These are phyloP conservation scores for Xerocomellus intermedius DNA, from an alignment of 768 basidiomycete genomes.

Conservation along the genomic window DNA sequence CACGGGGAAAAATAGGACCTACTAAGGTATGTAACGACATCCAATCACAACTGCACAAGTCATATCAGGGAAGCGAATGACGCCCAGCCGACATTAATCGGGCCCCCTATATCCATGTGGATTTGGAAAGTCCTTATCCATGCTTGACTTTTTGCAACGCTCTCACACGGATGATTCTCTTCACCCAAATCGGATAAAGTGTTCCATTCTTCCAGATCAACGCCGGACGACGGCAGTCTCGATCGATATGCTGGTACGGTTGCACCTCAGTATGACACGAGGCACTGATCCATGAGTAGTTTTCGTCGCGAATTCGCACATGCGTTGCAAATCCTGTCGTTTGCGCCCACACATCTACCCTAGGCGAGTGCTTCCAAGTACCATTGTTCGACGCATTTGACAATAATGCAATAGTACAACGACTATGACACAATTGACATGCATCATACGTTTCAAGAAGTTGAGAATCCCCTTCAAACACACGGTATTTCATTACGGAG, in stretches of 20 bases:
- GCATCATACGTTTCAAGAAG: slow-evolving; percentile 14
- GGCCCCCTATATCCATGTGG: neutral
- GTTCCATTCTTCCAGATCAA: slow-evolving; percentile 9
- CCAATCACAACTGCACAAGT: neutral
- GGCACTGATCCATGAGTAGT: neutral
- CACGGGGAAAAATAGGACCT: neutral
- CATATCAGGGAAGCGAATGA: slow-evolving; percentile 7
- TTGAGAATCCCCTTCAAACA: slow-evolving; percentile 1
- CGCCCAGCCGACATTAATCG: neutral
- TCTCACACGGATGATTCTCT: neutral
- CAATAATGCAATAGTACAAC: neutral
- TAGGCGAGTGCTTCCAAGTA: neutral
- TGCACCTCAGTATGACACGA: slow-evolving; percentile 2
- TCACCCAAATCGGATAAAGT: neutral
- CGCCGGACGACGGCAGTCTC: neutral
- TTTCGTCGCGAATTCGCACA: neutral
- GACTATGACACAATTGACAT: slow-evolving; percentile 5
- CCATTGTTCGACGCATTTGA: neutral
- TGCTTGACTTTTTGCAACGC: neutral
- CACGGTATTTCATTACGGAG: slow-evolving; percentile 10
- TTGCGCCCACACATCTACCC: neutral
- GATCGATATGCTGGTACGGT: neutral
- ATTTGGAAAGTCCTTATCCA: neutral
- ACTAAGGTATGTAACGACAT: slow-evolving; percentile 1
- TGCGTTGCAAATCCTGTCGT: neutral